A percentile compares a stretch with the other conserved stretches of the same genome.
Conservation (phyloP, 202 grass and related monocot species). For the Zoysia matrella region DNA sequence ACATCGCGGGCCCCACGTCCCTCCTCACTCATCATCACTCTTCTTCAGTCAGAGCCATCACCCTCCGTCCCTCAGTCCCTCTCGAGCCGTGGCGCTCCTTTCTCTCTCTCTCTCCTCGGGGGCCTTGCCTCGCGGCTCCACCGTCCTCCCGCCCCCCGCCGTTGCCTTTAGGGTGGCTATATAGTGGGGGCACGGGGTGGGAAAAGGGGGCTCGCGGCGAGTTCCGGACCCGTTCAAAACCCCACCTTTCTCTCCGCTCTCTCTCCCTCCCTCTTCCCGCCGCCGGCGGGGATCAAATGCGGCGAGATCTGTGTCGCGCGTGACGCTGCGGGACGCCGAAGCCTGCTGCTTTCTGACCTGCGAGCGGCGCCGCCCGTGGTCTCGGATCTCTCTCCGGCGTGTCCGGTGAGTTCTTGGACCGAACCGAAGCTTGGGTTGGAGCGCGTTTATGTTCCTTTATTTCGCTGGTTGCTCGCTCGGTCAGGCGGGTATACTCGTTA, state of each 20-base stretch:
- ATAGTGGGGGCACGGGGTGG: no score
- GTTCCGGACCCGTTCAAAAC: slow-evolving; percentile 32
- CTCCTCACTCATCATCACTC: no score
- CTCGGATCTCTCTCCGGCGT: slow-evolving; percentile 22
- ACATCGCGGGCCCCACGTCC: no score
- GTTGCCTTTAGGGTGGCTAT: no score
- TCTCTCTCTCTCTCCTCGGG: neutral
- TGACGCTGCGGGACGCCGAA: neutral
- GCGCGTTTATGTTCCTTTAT: neutral
- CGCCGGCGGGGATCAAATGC: slow-evolving; percentile 40
- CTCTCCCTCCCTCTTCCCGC: neutral
- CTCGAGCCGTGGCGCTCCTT: no score
- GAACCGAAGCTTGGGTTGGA: slow-evolving; percentile 8
- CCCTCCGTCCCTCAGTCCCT: no score
- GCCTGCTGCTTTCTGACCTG: slow-evolving; percentile 12
- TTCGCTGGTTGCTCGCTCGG: neutral
- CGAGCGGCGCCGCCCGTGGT: slow-evolving; percentile 11
- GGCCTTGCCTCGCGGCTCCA: no score
- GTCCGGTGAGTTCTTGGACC: slow-evolving; percentile 5
- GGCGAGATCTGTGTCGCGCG: slow-evolving; percentile 46
- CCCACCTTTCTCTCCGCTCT: slow-evolving; percentile 25
- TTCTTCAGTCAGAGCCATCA: no score
- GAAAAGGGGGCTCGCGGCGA: no score
- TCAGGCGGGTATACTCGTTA: neutral
- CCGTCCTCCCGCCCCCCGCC: no score